Evolutionary conservation across 108 stramenopile species (phyloP).

Genomic region (Pelagomonas calceolata): DNA sequence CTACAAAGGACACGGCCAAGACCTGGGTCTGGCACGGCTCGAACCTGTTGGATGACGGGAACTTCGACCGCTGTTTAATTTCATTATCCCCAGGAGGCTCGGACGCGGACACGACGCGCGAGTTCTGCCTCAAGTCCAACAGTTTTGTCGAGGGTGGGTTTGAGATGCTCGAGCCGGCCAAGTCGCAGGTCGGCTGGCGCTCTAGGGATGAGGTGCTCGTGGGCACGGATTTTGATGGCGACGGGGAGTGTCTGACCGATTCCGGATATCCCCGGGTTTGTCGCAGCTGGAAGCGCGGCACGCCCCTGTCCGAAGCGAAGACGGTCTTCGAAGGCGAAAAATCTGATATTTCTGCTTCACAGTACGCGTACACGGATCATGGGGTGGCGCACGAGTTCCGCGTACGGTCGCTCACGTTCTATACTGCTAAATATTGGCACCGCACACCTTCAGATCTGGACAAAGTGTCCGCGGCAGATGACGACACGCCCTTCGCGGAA

Average conservation of each 20-base stretch:
- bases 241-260: constrained; percentile 54
- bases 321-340: constrained; percentile 73
- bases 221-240: constrained; percentile 44
- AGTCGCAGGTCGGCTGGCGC: too few relatives aligned
- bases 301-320: constrained; percentile 60
- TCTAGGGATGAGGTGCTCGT: not conserved
- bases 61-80: constrained; percentile 36
- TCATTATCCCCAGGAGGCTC: constrained; percentile 69
- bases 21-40: constrained; percentile 80
- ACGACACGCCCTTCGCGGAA: not conserved
- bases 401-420: constrained; percentile 61
- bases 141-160: constrained; percentile 53
- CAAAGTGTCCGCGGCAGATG: not conserved
- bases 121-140: constrained; percentile 64
- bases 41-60: constrained; percentile 15
- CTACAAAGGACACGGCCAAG: constrained; percentile 17
- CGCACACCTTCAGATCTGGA: not conserved
- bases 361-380: constrained; percentile 52
- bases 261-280: constrained; percentile 79
- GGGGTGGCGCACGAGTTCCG: constrained; percentile 57
- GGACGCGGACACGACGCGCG: constrained; percentile 71
- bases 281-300: constrained; percentile 75
- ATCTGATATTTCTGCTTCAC: constrained; percentile 63
- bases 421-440: constrained; percentile 37
- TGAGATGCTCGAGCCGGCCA: not conserved